Conservation (phyloP, 2,329 filamentous ascomycete genomes). For the Alternaria brassicae region DNA sequence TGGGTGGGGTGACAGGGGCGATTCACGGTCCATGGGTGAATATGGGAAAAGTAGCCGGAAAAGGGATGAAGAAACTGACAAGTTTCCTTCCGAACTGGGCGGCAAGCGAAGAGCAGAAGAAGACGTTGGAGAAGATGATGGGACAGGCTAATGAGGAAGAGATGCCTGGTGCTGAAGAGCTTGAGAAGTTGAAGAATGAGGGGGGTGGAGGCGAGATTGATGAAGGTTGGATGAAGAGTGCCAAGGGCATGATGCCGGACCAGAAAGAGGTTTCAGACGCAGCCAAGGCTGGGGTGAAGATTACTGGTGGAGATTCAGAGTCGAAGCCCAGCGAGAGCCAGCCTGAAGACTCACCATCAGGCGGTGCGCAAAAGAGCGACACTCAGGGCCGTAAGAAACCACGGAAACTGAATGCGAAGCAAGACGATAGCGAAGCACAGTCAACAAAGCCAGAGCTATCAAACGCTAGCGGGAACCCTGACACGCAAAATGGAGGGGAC, state of each 20-base stretch:
- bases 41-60: constrained; percentile 22
- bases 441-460: not conserved
- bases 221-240: constrained; percentile 16
- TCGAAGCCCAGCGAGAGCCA: not conserved
- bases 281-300: constrained; percentile 2
- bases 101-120: constrained; percentile 28
- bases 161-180: constrained; percentile 24
- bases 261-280: constrained; percentile 10
- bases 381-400: constrained; percentile 22
- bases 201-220: constrained; percentile 13
- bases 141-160: constrained; percentile 25
- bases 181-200: constrained; percentile 24
- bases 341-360: not conserved
- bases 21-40: constrained; percentile 24
- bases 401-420: constrained; percentile 22
- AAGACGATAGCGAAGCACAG: not conserved
- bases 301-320: not conserved
- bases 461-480: not conserved
- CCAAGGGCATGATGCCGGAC: constrained; percentile 21
- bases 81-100: constrained; percentile 25
- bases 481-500: not conserved
- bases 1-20: constrained; percentile 27
- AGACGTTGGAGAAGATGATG: constrained; percentile 30
- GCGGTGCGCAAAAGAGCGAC: not conserved
- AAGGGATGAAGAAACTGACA: constrained; percentile 27